Evolutionary conservation across 2,329 filamentous ascomycete species (phyloP).

Genomic region (Knufia petricola): DNA sequence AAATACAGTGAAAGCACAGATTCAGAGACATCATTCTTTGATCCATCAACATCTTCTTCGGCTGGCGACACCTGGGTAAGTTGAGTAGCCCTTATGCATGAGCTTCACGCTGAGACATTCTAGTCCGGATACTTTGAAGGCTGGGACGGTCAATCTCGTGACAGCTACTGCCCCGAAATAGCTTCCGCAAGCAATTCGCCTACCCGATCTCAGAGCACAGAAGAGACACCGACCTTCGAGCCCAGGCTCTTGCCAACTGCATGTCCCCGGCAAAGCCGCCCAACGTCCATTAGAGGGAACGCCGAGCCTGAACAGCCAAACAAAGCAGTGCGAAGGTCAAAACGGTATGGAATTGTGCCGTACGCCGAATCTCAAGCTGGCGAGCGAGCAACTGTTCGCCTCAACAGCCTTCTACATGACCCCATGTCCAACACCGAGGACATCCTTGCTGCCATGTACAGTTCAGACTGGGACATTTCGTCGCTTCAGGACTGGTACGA

Average conservation of each 20-base stretch:
- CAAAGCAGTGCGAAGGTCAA: background rate
- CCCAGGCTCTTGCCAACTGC: constrained; percentile 3
- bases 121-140: constrained; percentile 8
- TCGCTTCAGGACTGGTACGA: constrained; percentile 9
- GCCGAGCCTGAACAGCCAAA: background rate
- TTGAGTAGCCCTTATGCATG: background rate
- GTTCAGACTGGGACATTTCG: constrained; percentile 3
- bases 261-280: background rate
- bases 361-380: background rate
- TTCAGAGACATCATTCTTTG: constrained; percentile 9
- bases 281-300: background rate
- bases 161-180: constrained; percentile 6
- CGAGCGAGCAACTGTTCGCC: constrained; percentile 1
- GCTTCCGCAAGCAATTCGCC: constrained; percentile 6
- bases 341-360: constrained; percentile 6
- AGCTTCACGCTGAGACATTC: background rate
- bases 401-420: constrained; percentile 1
- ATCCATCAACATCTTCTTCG: constrained; percentile 3
- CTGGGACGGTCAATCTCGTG: background rate
- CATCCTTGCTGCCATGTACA: constrained; percentile 8
- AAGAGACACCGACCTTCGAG: background rate
- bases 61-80: constrained; percentile 7
- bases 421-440: constrained; percentile 9
- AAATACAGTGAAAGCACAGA: constrained; percentile 6
- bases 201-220: background rate